Percentiles rank a stretch among this genome's conserved stretches.
phyloP scores from a whole-genome alignment of 2,329 filamentous ascomycete genomes.

The Phyllosticta citriasiana region DNA sequence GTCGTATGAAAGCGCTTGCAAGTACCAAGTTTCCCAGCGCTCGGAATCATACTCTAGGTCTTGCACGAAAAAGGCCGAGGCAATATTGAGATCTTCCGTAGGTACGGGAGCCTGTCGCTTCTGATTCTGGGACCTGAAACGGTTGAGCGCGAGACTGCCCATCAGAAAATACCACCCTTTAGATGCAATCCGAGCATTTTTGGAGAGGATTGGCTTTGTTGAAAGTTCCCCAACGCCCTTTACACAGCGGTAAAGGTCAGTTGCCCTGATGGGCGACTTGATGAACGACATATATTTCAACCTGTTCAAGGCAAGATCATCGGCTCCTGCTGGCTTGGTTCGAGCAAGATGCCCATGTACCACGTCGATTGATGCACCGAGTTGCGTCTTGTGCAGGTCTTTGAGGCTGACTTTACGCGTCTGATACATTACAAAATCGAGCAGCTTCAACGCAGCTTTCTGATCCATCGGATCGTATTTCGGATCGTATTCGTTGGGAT shows the following conservation, averaged over 20 bases:
- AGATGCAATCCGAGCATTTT: constrained; percentile 59
- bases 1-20: constrained; percentile 77
- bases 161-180: constrained; percentile 90
- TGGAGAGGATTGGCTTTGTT: constrained; percentile 43
- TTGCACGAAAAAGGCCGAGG: constrained; percentile 66
- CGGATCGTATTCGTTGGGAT: constrained; percentile 63
- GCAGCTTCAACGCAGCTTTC: constrained; percentile 66
- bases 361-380: constrained; percentile 84
- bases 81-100: constrained; percentile 75
- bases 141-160: constrained; percentile 78
- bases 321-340: constrained; percentile 54
- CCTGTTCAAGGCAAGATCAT: constrained; percentile 77
- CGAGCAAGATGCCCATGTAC: constrained; percentile 77
- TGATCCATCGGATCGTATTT: constrained; percentile 64
- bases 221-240: constrained; percentile 55
- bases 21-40: constrained; percentile 85
- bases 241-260: constrained; percentile 70
- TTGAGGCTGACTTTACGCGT: constrained; percentile 79
- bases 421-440: constrained; percentile 74
- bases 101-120: constrained; percentile 69
- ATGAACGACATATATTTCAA: constrained; percentile 73
- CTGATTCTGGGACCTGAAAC: constrained; percentile 72
- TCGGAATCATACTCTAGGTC: constrained; percentile 75
- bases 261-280: constrained; percentile 72
- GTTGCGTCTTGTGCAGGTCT: constrained; percentile 80